Evolutionary conservation across 2,329 filamentous ascomycete genomes (phyloP), one percentile per base, ranked within the genome.

Genomic region (Sphaerulina vaccinii): DNA sequence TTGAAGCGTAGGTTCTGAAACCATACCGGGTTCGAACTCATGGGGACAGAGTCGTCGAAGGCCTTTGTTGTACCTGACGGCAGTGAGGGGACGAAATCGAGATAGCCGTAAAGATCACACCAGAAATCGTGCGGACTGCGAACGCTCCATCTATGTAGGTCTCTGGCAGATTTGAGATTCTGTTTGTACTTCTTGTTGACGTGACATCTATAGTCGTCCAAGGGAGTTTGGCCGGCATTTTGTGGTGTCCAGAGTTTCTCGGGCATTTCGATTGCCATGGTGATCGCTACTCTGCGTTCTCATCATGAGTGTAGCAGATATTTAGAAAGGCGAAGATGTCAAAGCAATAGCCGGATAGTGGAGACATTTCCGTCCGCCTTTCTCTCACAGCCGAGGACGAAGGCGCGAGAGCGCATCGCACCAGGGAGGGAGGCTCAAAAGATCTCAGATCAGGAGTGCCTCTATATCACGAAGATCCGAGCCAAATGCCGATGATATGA

Each of bases 71-170:
- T 61, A 1, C 51, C 61, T 16, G 57, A 45, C n/a, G 70, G 69
- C 2, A 73, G 55, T 10, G 55, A 27, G 1, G 72, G 71, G 6
- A 62, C 61, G n/a, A 75, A 59, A 7, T 63, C 62, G 1, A 70
- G 65, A 50, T 71, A 73, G 10, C 60, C 43, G 52, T 73, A 73
- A n/a, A 75, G 59, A 56, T 74, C 69, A 19, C 69, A 65, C 73
- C 73, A 75, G 54, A 75, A 75, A 9, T 71, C 64, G 41, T 75
- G 72, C 3, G 70, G 64, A n/a, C 68, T 62, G 1, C 63, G 54
- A 5, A 72, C 67, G 21, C 66, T 70, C 72, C 72, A 75, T 55
- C 56, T 61, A 19, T 74, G 70, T 15, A 75, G 64, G 2, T 73
- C 68, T 33, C 68, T 64, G 2, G 70, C 60, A 19, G 56, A 61